Evolutionary conservation across 2,329 filamentous ascomycete genomes (phyloP).

Genomic region (Fusarium mundagurra): DNA sequence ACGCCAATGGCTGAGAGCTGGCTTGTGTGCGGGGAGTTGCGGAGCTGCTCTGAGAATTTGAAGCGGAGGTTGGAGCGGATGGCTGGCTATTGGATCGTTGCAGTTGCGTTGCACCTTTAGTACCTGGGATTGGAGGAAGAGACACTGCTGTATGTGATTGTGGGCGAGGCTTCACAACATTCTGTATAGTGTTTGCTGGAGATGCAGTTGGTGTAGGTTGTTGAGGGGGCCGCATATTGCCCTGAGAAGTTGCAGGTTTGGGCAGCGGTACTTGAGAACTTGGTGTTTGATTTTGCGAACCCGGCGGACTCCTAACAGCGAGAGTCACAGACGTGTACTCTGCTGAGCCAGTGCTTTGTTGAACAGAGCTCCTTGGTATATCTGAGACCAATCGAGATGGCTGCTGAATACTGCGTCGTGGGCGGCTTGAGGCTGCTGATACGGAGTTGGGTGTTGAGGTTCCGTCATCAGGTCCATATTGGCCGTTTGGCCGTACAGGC

Average conservation of each 20-base stretch:
- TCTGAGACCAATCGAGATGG: not conserved
- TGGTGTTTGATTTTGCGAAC: not conserved
- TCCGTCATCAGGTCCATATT: not conserved
- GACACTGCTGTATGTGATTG: not conserved
- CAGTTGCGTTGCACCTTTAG: not conserved
- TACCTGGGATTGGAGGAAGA: not conserved
- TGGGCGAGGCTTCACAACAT: not conserved
- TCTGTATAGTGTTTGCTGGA: not conserved
- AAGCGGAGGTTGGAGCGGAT: not conserved
- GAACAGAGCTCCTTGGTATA: not conserved
- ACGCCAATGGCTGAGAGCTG: not conserved
- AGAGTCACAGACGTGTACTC: not conserved
- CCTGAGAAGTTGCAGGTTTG: not conserved
- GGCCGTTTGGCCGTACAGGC: not conserved
- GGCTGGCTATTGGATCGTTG: not conserved
- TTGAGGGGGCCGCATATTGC: not conserved
- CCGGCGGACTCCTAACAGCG: not conserved
- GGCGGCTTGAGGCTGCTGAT: not conserved
- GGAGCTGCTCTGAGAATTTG: not conserved
- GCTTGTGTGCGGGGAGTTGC: not conserved
- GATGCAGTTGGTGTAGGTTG: not conserved
- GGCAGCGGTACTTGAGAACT: not conserved
- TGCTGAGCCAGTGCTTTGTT: not conserved
- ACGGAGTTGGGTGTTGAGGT: not conserved
- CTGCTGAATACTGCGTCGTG: not conserved